phyloP scores from a whole-genome alignment of 2,329 filamentous ascomycete genomes.

The Talaromyces pinophilus region DNA sequence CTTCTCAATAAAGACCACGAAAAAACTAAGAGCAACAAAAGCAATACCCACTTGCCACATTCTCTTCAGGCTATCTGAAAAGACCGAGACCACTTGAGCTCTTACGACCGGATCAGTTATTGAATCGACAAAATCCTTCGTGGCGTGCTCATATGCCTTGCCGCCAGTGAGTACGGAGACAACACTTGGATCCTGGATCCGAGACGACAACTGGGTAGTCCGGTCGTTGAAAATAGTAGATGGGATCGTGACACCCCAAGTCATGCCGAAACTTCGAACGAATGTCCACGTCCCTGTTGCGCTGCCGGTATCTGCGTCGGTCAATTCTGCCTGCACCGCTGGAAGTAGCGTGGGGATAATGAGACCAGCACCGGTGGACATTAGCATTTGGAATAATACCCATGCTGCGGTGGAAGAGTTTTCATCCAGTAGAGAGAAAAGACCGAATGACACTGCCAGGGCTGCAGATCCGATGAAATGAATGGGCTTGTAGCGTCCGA shows the following conservation, averaged over 20 bases:
- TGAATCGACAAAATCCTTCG: neutral
- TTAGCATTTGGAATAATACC: constrained; percentile 36
- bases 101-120: neutral
- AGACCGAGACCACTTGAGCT: constrained; percentile 7
- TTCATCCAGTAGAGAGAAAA: constrained; percentile 31
- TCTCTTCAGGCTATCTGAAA: constrained; percentile 6
- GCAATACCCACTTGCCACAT: constrained; percentile 16
- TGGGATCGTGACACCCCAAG: constrained; percentile 37
- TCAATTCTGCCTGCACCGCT: constrained; percentile 33
- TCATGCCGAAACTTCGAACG: constrained; percentile 34
- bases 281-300: constrained; percentile 35
- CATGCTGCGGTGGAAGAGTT: constrained; percentile 31
- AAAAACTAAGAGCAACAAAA: constrained; percentile 6
- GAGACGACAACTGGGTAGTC: neutral
- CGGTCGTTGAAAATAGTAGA: constrained; percentile 36
- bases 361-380: constrained; percentile 31
- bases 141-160: constrained; percentile 27
- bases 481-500: constrained; percentile 36
- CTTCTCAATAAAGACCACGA: constrained; percentile 8
- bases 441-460: constrained; percentile 31
- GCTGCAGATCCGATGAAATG: constrained; percentile 35
- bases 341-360: constrained; percentile 32
- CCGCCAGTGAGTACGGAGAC: constrained; percentile 24
- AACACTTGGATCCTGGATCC: constrained; percentile 25
- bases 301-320: constrained; percentile 32